Percentiles rank a stretch among this genome's conserved stretches.
Conservation (phyloP, 768 basidiomycete species). For the Trichaptum fuscoviolaceum region DNA sequence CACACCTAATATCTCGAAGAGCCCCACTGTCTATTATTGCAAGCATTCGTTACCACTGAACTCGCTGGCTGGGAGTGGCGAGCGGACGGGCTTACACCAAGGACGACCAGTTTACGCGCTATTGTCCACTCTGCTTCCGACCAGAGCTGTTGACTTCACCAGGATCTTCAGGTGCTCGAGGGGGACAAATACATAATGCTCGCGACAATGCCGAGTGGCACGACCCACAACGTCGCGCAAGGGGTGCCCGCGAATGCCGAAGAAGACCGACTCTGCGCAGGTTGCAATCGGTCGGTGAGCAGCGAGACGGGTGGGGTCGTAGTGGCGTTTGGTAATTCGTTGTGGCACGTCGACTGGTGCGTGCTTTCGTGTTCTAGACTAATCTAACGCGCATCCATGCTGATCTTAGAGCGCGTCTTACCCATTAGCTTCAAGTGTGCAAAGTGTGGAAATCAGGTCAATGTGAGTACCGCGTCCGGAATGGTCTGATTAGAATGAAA, state of each 20-base stretch:
- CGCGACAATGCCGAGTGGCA: constrained; percentile 1
- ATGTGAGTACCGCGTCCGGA: constrained; percentile 9
- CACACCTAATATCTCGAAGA: neutral
- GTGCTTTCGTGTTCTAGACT: constrained; percentile 8
- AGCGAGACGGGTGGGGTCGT: constrained; percentile 82
- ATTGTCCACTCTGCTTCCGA: neutral
- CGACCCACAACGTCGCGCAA: neutral
- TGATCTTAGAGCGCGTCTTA: constrained; percentile 10
- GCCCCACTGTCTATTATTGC: neutral
- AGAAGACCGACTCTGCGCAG: constrained; percentile 69
- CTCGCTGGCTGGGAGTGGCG: neutral
- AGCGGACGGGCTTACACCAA: neutral
- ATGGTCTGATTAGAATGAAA: constrained; percentile 3
- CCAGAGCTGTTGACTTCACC: neutral
- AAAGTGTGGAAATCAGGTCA: constrained; percentile 89
- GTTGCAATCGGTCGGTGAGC: constrained; percentile 76
- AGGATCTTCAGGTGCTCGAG: neutral
- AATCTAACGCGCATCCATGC: neutral
- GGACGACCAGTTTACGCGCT: neutral
- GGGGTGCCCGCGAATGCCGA: constrained; percentile 11
- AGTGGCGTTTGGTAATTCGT: constrained; percentile 92
- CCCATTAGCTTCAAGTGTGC: constrained; percentile 81
- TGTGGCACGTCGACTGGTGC: constrained; percentile 85
- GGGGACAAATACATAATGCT: neutral
- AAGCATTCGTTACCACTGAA: neutral